A percentile compares a stretch with the other conserved stretches of the same genome.
These are phyloP conservation scores for Colletotrichum sp. DNA, from an alignment of 2,329 filamentous ascomycete species.

Conservation along the genomic window DNA sequence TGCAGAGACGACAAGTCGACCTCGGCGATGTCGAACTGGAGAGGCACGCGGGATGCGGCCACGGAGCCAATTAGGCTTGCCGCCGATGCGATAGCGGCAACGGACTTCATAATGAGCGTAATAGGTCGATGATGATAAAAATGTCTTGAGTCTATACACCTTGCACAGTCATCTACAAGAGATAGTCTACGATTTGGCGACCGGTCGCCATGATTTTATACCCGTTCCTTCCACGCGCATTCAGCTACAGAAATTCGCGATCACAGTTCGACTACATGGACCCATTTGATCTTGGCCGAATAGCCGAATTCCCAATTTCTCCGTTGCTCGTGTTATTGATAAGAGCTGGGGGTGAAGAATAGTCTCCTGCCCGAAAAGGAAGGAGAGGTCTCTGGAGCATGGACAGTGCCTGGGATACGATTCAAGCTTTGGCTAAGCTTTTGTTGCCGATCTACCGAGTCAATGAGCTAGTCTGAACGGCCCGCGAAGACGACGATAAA, in stretches of 20 bases:
- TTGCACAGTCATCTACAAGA: neutral
- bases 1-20: neutral
- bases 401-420: neutral
- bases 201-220: neutral
- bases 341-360: neutral
- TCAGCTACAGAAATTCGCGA: neutral
- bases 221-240: accelerated
- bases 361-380: neutral
- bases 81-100: neutral
- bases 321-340: neutral
- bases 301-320: neutral
- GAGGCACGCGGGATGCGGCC: neutral
- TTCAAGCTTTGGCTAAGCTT: neutral
- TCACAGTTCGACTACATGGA: neutral
- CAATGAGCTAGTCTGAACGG: neutral
- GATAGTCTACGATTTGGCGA: neutral
- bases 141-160: neutral
- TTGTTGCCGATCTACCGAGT: neutral
- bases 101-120: neutral
- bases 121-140: too few species aligned
- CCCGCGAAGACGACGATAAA: neutral
- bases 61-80: neutral
- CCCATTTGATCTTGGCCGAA: neutral
- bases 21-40: neutral
- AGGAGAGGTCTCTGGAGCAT: neutral